These are phyloP conservation scores for Solanum ossicruentum DNA, from an alignment of 257 asterid species.

Conservation along the genomic window DNA sequence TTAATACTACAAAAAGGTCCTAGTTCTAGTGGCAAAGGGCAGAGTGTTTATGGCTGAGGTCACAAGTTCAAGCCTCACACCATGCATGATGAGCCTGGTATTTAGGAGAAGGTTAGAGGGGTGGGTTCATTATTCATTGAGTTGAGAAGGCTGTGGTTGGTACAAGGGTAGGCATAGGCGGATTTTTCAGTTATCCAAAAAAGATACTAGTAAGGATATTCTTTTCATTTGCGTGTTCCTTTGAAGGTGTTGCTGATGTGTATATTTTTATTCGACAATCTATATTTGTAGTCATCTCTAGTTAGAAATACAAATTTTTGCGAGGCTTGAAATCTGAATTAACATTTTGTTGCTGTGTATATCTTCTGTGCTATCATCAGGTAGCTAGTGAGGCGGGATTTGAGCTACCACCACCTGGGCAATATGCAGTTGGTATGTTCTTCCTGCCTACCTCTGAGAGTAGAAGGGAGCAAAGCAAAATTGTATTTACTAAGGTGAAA, in stretches of 20 bases:
- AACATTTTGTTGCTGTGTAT: background rate
- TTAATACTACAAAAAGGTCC: background rate
- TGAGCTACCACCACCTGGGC: constrained; percentile 81
- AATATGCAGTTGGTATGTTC: constrained; percentile 97
- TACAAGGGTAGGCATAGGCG: too few relatives aligned
- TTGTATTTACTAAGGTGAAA: constrained; percentile 72
- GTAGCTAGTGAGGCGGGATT: constrained; percentile 65
- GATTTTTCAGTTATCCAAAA: too few relatives aligned
- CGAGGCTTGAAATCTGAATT: background rate
- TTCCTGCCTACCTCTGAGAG: constrained; percentile 89
- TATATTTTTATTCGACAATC: background rate
- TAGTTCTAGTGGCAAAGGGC: too few relatives aligned
- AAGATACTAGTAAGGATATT: background rate
- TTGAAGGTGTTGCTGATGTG: background rate
- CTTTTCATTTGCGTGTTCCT: background rate
- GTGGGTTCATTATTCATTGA: too few relatives aligned
- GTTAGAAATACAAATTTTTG: background rate
- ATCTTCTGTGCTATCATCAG: constrained; percentile 19
- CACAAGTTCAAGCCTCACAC: too few relatives aligned
- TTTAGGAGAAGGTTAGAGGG: too few relatives aligned
- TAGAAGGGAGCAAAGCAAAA: constrained; percentile 85
- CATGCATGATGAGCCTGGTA: too few relatives aligned
- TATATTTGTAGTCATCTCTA: background rate
- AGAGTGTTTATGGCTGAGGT: too few relatives aligned
- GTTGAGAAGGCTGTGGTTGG: too few relatives aligned